Evolutionary conservation across 2,329 filamentous ascomycete genomes (phyloP), one percentile per base, ranked within the genome.

Genomic region (Dactylellina leptospora): DNA sequence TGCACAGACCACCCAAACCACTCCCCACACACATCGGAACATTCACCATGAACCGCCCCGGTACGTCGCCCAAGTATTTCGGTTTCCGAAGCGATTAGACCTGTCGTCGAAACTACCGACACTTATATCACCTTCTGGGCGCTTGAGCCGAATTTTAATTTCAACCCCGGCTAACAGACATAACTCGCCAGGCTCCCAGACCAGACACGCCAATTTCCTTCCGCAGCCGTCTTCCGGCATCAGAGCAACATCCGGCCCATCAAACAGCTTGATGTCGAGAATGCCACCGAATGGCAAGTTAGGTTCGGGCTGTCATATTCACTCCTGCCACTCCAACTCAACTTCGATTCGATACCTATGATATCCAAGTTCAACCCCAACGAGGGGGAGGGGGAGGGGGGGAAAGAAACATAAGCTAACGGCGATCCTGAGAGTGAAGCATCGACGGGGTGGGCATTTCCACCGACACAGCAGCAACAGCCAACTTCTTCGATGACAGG

Each of bases 281-380:
- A 66, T 73, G 56, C 66, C 69, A 33, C 64, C 69, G 55, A 73
- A 68, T 23, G 56, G 61, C 54, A 73, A 73, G 48, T 47, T 73
- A 73, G 61, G 69, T 73, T 61, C 40, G 38, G 33, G 50, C 27
- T 40, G 36, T 40, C 27, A n/a, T n/a, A n/a, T n/a, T n/a, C n/a
- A n/a, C 51, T 59, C 38, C 22, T 25, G 30, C 30, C 47, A 16
- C 23, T n/a, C 18, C 27, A 22, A 22, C 27, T 4, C 22, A 44
- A 4, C 16, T 42, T 27, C 28, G 10, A 23, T 20, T 23, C 48
- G 6, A 16, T 30, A n/a, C n/a, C 18, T 30, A n/a, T 16, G 18
- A 40, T 40, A 40, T 40, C 3, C 11, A 40, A 40, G 10, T 16
- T 40, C 36, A n/a, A 16, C 1, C 4, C 4, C 10, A 40, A 40